These are phyloP conservation scores for Tribonema minus DNA, from an alignment of 108 stramenopile genomes.

Conservation along the genomic window DNA sequence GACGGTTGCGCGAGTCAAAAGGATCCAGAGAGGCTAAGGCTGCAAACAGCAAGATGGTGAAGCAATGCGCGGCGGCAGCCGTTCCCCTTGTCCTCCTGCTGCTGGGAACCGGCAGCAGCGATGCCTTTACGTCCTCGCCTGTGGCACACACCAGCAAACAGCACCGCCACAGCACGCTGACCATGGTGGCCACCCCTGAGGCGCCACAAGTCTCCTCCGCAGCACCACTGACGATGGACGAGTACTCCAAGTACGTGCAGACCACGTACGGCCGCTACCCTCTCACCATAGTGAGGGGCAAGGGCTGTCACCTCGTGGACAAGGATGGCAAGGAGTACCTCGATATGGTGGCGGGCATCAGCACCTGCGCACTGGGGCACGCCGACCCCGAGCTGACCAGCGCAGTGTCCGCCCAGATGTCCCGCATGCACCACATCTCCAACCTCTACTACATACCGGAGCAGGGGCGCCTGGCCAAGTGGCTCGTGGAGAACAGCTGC, in stretches of 20 bases:
- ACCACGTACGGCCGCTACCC: conserved; percentile 53
- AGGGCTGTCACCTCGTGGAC: conserved; percentile 72
- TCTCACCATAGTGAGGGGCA: conserved; percentile 59
- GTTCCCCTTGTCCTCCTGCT: no score
- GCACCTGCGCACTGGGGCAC: conserved; percentile 90
- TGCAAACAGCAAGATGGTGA: no score
- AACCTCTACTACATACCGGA: conserved; percentile 88
- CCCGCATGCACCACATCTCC: conserved; percentile 74
- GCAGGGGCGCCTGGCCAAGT: conserved; percentile 75
- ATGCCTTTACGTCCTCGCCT: no score
- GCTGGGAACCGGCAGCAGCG: no score
- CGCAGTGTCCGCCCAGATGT: conserved; percentile 81
- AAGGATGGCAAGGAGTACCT: conserved; percentile 78
- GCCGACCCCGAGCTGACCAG: conserved; percentile 67
- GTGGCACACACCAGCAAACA: no score
- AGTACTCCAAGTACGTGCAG: conserved; percentile 37
- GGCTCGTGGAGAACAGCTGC: conserved; percentile 79
- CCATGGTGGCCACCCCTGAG: no score
- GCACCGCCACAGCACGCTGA: no score
- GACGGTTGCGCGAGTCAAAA: no score
- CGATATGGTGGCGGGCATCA: conserved; percentile 92
- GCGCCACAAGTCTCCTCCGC: no score
- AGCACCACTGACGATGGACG: conserved; percentile 11
- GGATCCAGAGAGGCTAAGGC: no score
- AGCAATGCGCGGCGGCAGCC: no score